Evolutionary conservation across 768 basidiomycete species (phyloP), one percentile per base, ranked within the genome.

Genomic region (Leccinum truebloodii): DNA sequence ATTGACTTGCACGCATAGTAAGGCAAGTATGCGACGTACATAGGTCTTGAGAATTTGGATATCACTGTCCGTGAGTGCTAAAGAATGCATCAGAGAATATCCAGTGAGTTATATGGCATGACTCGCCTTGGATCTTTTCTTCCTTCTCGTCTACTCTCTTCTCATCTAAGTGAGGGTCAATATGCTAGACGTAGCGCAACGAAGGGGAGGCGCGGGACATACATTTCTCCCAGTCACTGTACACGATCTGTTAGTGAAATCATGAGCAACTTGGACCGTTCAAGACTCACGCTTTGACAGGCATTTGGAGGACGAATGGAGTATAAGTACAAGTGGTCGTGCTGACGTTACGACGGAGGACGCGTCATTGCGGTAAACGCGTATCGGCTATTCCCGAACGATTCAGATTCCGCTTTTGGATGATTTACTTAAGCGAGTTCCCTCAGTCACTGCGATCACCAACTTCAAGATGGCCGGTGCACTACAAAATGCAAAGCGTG

Each of bases 1-100:
- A 62, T 50, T 52, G 37, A 37, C 48, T 50, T 10, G 10, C 22
- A 20, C 55, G n/a, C 14, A 28, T 26, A 28, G 37, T 24, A 59
- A 39, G 10, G 37, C 13, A n/a, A 53, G 49, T 35, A 55, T 20
- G 55, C 9, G 39, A 69, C 87, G 61, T 75, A 94, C 96, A 76
- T 98, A 98, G 61, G 96, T 99, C 80, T 98, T 97, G 64, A 99
- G 86, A 66, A 99, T 97, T 75, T 98, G 96, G 54, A 99, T 99
- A 73, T 98, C 97, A 65, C 93, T 94, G 69, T 98, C 96, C 71
- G 98, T 97, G 63, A 99, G 87, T 54, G 90, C 96, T 97, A 61
- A 3, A 55, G 3, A 39, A 30, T 44, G 30, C 4, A 52, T 73
- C 28, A 69, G 65, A 44, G 12, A 16, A 8, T 12, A 6, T 9